Evolutionary conservation across 805 yeast species (phyloP).

Genomic region (Wickerhamiella slavikovae): DNA sequence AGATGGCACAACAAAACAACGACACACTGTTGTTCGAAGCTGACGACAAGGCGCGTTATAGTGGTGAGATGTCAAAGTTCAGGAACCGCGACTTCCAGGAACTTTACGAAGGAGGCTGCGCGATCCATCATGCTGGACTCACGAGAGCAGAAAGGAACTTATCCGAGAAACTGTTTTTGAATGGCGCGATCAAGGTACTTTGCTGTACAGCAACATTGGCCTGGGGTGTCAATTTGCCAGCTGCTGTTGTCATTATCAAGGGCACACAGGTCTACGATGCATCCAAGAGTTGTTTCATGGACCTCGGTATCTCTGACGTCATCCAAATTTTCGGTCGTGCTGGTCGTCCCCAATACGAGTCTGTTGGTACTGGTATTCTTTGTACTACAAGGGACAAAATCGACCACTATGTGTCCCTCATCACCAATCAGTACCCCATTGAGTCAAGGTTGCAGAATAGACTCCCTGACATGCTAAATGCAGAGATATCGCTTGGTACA

Average conservation of each 20-base stretch:
- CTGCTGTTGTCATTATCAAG: conserved; percentile 88
- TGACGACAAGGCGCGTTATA: conserved; percentile 22
- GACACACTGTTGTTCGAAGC: conserved; percentile 42
- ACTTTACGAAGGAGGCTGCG: conserved; percentile 46
- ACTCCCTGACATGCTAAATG: conserved; percentile 80
- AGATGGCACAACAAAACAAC: conserved; percentile 40
- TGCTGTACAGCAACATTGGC: conserved; percentile 96
- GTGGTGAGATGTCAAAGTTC: conserved; percentile 44
- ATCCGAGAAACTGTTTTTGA: conserved; percentile 68
- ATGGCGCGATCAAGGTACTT: conserved; percentile 72
- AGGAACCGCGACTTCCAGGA: conserved; percentile 66
- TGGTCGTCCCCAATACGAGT: conserved; percentile 93
- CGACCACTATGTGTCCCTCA: conserved; percentile 71
- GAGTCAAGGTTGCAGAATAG: conserved; percentile 66
- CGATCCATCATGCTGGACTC: conserved; percentile 97
- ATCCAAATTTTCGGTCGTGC: conserved; percentile 98
- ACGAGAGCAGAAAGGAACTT: conserved; percentile 72
- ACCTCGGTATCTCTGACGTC: conserved; percentile 88
- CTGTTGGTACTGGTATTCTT: conserved; percentile 77
- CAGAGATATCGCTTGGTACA: conserved; percentile 88
- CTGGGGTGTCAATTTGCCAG: conserved; percentile 98
- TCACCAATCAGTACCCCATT: conserved; percentile 90
- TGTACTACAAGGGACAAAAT: conserved; percentile 66
- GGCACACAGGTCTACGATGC: conserved; percentile 95
- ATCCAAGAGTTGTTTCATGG: conserved; percentile 83